Evolutionary conservation across 1,284 basidiomycete species (phyloP).

Genomic region (Lentinus polychrous): DNA sequence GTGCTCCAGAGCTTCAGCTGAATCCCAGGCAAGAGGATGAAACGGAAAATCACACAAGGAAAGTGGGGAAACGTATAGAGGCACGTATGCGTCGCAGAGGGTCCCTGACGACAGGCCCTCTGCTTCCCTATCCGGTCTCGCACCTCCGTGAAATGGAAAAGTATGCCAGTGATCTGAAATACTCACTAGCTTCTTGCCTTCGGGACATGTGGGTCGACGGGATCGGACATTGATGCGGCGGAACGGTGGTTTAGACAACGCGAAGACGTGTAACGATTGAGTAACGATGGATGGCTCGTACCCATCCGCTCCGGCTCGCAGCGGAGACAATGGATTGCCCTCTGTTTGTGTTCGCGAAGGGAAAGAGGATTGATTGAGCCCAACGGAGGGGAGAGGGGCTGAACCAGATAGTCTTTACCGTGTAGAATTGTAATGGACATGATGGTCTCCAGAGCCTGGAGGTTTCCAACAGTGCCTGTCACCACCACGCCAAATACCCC

Average conservation of each 20-base stretch:
- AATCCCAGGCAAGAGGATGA: neutral
- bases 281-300: constrained; percentile 46
- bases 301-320: no score
- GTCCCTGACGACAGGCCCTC: constrained; percentile 37
- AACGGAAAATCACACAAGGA: neutral
- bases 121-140: constrained; percentile 53
- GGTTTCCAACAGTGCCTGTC: constrained; percentile 85
- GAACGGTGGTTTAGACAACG: constrained; percentile 67
- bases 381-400: neutral
- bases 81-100: constrained; percentile 39
- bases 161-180: constrained; percentile 55
- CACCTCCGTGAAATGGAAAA: constrained; percentile 79
- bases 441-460: constrained; percentile 89
- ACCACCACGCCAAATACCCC: constrained; percentile 90
- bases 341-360: neutral
- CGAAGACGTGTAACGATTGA: constrained; percentile 75
- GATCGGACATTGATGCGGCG: constrained; percentile 75
- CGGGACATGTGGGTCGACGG: constrained; percentile 52
- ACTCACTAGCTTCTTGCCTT: constrained; percentile 33
- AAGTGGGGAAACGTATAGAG: constrained; percentile 28
- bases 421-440: constrained; percentile 72
- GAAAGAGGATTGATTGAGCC: no score
- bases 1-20: constrained; percentile 30
- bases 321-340: no score
- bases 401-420: constrained; percentile 45